A percentile compares a stretch with the other conserved stretches of the same genome.
Evolutionary conservation across 331 rosid genomes (phyloP).

Genomic region (Acacia concinna): DNA sequence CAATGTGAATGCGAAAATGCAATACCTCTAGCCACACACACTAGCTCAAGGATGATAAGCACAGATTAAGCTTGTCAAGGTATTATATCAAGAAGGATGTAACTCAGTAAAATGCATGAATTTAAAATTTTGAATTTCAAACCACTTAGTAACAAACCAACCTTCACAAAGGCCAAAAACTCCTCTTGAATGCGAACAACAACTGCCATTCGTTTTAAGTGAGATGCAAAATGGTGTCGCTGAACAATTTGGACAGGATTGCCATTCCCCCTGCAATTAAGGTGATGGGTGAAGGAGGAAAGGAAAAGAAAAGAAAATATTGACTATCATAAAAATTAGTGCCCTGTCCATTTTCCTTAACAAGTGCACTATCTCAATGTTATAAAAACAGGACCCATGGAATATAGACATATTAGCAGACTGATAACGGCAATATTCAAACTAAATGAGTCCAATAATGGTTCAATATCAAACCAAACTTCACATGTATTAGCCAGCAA

Average conservation of each 20-base stretch:
- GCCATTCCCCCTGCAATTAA: slow-evolving; percentile 77
- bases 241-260: slow-evolving; percentile 90
- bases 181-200: slow-evolving; percentile 91
- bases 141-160: slow-evolving; percentile 30
- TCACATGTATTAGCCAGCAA: slow-evolving; percentile 10
- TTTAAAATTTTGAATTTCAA: slow-evolving; percentile 9
- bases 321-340: not conserved
- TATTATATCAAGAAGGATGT: not conserved
- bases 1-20: not conserved
- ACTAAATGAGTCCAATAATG: slow-evolving; percentile 11
- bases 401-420: slow-evolving; percentile 14
- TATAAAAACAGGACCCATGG: slow-evolving; percentile 8
- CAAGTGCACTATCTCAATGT: slow-evolving; percentile 1
- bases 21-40: not conserved
- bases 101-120: slow-evolving; percentile 22
- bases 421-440: slow-evolving; percentile 17
- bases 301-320: not conserved
- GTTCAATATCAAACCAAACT: not conserved
- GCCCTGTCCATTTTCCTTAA: not conserved
- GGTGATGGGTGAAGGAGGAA: not conserved
- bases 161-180: slow-evolving; percentile 95
- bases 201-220: slow-evolving; percentile 95
- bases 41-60: not conserved
- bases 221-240: slow-evolving; percentile 95
- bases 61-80: slow-evolving; percentile 10